Evolutionary conservation across 2,329 filamentous ascomycete species (phyloP).

Genomic region (Fusarium redolens): DNA sequence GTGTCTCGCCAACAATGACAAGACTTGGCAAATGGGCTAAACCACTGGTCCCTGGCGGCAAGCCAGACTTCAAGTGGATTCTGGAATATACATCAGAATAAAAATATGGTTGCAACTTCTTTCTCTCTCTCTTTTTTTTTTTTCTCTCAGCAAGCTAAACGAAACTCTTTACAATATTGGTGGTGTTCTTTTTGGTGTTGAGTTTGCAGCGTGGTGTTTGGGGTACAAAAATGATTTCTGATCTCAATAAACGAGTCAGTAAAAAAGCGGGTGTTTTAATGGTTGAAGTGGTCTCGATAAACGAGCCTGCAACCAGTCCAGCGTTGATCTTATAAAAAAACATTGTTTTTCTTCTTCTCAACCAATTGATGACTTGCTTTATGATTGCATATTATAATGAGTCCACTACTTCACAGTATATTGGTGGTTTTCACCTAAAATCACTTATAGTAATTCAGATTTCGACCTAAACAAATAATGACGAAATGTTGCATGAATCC

Average conservation of each 20-base stretch:
- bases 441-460: neutral
- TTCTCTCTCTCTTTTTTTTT: neutral
- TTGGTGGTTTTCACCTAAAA: accelerated
- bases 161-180: neutral
- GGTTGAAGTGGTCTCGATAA: neutral
- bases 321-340: neutral
- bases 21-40: neutral
- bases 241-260: neutral
- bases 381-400: neutral
- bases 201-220: neutral
- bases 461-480: neutral
- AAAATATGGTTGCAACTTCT: neutral
- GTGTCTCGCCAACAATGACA: neutral
- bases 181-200: neutral
- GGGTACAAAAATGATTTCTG: neutral
- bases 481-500: neutral
- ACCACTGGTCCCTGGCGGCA: neutral
- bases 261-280: neutral
- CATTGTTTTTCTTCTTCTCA: neutral
- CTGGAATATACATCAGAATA: neutral
- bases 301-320: neutral
- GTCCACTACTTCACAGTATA: neutral
- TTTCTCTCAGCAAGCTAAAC: neutral
- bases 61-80: neutral
- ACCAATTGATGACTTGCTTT: neutral